Evolutionary conservation across 1,139 yeast genomes (phyloP).

Genomic region (Scheffersomyces segobiensis): DNA sequence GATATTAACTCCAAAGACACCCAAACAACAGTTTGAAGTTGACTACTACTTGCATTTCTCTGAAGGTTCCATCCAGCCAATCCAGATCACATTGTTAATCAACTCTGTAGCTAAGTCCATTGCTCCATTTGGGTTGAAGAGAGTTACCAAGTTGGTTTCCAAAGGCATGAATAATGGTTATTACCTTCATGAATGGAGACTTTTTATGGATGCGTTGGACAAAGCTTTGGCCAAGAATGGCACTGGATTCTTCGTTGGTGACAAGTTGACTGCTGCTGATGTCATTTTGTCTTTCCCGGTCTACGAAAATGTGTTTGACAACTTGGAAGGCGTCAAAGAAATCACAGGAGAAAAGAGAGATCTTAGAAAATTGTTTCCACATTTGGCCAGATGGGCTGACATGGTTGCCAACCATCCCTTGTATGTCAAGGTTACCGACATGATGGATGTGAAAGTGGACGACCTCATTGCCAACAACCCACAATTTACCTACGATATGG

Average conservation of each 20-base stretch:
- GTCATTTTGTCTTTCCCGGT: slow-evolving; percentile 50
- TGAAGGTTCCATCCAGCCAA: slow-evolving; percentile 59
- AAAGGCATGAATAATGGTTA: slow-evolving; percentile 44
- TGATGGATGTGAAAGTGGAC: slow-evolving; percentile 26
- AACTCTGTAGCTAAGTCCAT: slow-evolving; percentile 36
- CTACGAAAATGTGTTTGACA: slow-evolving; percentile 42
- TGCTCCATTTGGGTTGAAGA: slow-evolving; percentile 51
- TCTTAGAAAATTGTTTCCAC: slow-evolving; percentile 30
- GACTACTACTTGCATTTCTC: slow-evolving; percentile 55
- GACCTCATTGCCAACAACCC: slow-evolving; percentile 7
- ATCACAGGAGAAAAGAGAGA: slow-evolving; percentile 36
- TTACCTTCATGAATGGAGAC: slow-evolving; percentile 43
- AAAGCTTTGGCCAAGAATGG: slow-evolving; percentile 36
- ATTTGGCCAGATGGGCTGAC: slow-evolving; percentile 40
- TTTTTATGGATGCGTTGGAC: slow-evolving; percentile 45
- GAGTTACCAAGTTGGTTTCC: slow-evolving; percentile 39
- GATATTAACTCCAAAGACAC: slow-evolving; percentile 30
- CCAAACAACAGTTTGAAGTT: slow-evolving; percentile 37
- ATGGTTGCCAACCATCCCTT: slow-evolving; percentile 34
- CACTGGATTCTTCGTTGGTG: slow-evolving; percentile 55
- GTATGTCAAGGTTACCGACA: slow-evolving; percentile 27
- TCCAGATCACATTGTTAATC: slow-evolving; percentile 41
- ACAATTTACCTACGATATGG: neutral
- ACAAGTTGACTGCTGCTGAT: slow-evolving; percentile 60
- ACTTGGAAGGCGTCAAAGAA: slow-evolving; percentile 36